Base-by-base conservation (phyloP, 192 early-diverging fungal genomes). In the Funneliformis geosporum region DNA sequence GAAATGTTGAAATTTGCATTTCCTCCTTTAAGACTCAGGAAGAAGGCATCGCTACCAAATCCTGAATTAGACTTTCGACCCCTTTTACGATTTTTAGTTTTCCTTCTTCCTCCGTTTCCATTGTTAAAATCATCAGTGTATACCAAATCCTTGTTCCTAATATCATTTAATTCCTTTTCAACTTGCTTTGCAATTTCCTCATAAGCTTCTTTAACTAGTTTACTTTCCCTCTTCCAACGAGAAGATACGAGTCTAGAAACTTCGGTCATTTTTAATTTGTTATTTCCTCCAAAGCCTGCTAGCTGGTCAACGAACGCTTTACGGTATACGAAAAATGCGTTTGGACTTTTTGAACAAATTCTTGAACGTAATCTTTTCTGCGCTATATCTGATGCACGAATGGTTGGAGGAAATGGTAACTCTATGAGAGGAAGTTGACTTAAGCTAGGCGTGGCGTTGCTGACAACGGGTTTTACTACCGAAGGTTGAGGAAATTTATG, bases 261-360 rank as follows among this genome's bases (percentile, higher is more conserved):
- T 40, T 69, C 67, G 9, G 67, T 69, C 67, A 69, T 69, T 40
- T 69, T 69, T 8, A 69, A n/a, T 21, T 69, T 39, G 21, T 69
- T 33, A 43, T 69, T 55, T 18, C 14, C 14, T 4, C 4, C 21
- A n/a, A 39, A 40, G 8, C 5, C 12, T 8, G 67, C 40, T n/a
- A 69, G 67, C 9, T 69, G 67, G 39, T 69, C 67, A 18, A 69
- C 5, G 21, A 69, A 69, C 8, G 67, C 67, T 69, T 69, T 69
- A 40, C 67, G 40, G 42, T 69, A 69, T 23, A 69, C n/a, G 21
- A 69, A 69, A 9, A 69, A 69, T 8, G 67, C 67, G 6, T 69
- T 69, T 16, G 67, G 67, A 42, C 67, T 69, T 69, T 42, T 69
- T 21, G 50, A 55, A 55, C 33, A 33, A 27, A 33, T 65, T 12